Percentiles rank a stretch among this genome's conserved stretches.
Evolutionary conservation across 345 rosid genomes (phyloP).

Genomic region (Abelmoschus esculentus): DNA sequence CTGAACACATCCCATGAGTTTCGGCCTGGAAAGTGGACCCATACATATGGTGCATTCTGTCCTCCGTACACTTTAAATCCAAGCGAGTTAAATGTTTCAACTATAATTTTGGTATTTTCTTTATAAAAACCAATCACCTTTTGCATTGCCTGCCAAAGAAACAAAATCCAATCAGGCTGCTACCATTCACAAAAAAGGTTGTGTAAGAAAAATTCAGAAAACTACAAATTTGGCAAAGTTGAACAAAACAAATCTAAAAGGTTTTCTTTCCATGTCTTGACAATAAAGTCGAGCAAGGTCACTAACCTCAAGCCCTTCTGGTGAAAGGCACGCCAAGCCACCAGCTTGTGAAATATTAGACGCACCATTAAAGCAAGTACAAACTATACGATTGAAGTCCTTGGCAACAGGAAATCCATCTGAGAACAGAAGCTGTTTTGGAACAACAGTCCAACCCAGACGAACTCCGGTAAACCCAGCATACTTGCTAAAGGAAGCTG

Average conservation of each 20-base stretch:
- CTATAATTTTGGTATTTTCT: conserved; percentile 70
- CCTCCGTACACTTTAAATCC: conserved; percentile 87
- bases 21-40: conserved; percentile 89
- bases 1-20: conserved; percentile 95
- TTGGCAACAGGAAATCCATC: conserved; percentile 84
- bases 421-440: conserved; percentile 72
- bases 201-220: neutral
- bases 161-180: conserved; percentile 1
- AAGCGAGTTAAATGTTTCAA: conserved; percentile 69
- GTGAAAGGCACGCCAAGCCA: conserved; percentile 85
- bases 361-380: conserved; percentile 92
- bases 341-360: conserved; percentile 87
- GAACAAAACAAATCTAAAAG: neutral
- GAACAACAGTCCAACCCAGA: conserved; percentile 91
- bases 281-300: neutral
- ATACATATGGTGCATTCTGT: conserved; percentile 79
- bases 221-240: neutral
- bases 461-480: conserved; percentile 98
- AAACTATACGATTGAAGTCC: conserved; percentile 80
- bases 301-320: conserved; percentile 68
- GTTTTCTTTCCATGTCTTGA: neutral
- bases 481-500: conserved; percentile 84
- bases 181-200: neutral
- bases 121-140: conserved; percentile 86
- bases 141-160: conserved; percentile 59